These are phyloP conservation scores for Maudiozyma pseudohumilis DNA, from an alignment of 805 yeast genomes.

Conservation along the genomic window DNA sequence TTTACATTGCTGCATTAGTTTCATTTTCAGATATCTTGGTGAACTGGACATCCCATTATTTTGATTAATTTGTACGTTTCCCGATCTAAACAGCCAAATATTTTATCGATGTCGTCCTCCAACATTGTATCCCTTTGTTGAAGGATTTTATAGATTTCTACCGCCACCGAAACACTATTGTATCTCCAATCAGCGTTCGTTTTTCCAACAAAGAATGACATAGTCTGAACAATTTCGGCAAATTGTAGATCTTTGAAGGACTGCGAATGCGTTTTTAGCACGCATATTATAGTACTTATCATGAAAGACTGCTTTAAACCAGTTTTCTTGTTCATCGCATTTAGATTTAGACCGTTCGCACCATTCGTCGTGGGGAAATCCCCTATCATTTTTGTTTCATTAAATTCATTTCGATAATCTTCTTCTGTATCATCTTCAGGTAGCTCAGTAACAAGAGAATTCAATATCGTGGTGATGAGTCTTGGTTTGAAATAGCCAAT, in stretches of 20 bases:
- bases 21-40: too few species aligned
- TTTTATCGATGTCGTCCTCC: conserved; percentile 2
- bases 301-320: conserved; percentile 4
- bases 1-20: too few species aligned
- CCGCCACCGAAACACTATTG: conserved; percentile 13
- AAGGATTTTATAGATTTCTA: conserved; percentile 5
- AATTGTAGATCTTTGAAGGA: conserved; percentile 11
- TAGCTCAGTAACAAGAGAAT: conserved; percentile 10
- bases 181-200: conserved; percentile 15
- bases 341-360: background rate
- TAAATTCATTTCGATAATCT: background rate
- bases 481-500: conserved; percentile 11
- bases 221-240: conserved; percentile 18
- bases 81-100: conserved; percentile 5
- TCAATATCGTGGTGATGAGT: conserved; percentile 13
- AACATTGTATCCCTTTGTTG: background rate
- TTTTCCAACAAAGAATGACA: conserved; percentile 12
- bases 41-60: conserved; percentile 2
- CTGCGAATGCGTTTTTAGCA: background rate
- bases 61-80: conserved; percentile 4
- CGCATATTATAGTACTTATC: conserved; percentile 3
- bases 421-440: conserved; percentile 5
- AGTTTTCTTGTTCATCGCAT: background rate
- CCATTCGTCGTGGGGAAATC: background rate
- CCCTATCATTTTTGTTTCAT: background rate